Evolutionary conservation across 2,329 filamentous ascomycete species (phyloP), one percentile per base, ranked within the genome.

Genomic region (Sporothrix dimorphospora): DNA sequence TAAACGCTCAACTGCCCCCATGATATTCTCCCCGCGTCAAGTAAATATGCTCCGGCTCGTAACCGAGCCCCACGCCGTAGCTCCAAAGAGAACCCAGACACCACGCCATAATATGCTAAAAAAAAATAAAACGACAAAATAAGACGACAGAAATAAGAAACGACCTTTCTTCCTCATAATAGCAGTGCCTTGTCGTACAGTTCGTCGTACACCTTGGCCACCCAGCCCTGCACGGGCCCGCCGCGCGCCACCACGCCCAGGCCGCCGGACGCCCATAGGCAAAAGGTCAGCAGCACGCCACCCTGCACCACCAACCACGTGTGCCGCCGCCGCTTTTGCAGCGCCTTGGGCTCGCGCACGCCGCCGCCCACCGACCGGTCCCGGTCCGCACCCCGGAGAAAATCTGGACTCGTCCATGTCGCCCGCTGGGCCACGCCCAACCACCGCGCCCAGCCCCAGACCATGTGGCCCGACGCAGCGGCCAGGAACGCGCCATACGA

Each of bases 391-490:
- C 66, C 45, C 34, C 24, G 27, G 24, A 38, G 2, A 11, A 68
- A 27, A 7, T 34, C 42, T 1, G 49, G 40, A 19, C 53, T 65
- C 3, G 27, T 83, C 83, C 80, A 88, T 77, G 80, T 86, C 74
- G 83, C 84, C 1, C 85, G 84, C 24, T 91, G 90, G 68, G 90
- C 85, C 63, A 87, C 83, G 0, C 89, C 89, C 73, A 94, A 82
- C 92, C 93, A 98, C 80, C 89, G 91, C n/a, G 93, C 92, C 82
- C 89, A 89, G 2, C 94, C 94, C 89, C 94, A 97, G 8, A 92
- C 88, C 79, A 94, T 90, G 82, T 98, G 94, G 73, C 90, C 92
- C 30, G 88, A 90, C 0, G 90, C 92, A 0, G 91, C 81, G 19
- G 83, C 83, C 7, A 97, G 83, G 66, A 98, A 84, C 1, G 89